These are phyloP conservation scores for Vanilla planifolia DNA, from an alignment of 106 monocot genomes.

Conservation along the genomic window DNA sequence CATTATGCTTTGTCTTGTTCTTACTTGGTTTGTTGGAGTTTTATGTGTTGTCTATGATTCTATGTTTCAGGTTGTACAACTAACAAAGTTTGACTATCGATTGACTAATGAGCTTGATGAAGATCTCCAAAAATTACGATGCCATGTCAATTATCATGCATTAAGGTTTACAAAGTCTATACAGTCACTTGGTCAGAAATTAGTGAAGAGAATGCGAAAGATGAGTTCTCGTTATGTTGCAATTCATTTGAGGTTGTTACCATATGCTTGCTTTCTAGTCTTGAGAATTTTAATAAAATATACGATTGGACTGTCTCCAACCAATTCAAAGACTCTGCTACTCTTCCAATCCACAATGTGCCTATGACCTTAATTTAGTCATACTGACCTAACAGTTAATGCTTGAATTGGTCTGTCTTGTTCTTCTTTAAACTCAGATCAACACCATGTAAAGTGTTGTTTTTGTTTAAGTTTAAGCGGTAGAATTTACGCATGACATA, in stretches of 20 bases:
- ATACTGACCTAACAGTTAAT: too few relatives aligned
- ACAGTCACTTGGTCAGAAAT: conserved; percentile 41
- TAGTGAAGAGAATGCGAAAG: conserved; percentile 51
- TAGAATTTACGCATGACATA: too few relatives aligned
- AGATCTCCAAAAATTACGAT: conserved; percentile 80
- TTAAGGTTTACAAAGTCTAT: conserved; percentile 66
- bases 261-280: not conserved
- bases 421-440: too few relatives aligned
- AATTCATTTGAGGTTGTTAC: conserved; percentile 71
- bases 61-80: conserved; percentile 64
- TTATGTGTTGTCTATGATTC: conserved; percentile 1
- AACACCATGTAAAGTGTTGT: too few relatives aligned
- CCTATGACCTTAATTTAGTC: too few relatives aligned
- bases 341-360: too few relatives aligned
- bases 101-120: conserved; percentile 68
- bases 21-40: not conserved
- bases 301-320: too few relatives aligned
- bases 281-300: not conserved
- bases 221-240: conserved; percentile 69
- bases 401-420: too few relatives aligned
- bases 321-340: too few relatives aligned
- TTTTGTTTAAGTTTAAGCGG: too few relatives aligned
- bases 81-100: conserved; percentile 91
- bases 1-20: not conserved
- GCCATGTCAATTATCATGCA: conserved; percentile 79